A percentile compares a stretch with the other conserved stretches of the same genome.
phyloP scores from a whole-genome alignment of 768 basidiomycete species.

The Strobilomyces dryophilus region DNA sequence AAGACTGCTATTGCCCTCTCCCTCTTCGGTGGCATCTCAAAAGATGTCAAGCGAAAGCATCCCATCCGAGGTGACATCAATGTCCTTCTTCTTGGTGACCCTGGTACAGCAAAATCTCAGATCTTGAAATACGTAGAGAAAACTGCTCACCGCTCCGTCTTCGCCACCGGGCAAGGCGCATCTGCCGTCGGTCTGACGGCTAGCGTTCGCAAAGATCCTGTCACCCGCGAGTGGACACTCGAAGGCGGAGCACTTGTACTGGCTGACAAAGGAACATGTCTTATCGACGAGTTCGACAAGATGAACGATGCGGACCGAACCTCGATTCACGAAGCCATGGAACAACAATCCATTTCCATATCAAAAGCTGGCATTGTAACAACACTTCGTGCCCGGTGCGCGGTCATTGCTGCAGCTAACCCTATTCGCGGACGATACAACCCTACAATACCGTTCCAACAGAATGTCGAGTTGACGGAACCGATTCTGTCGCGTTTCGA shows the following conservation, averaged over 20 bases:
- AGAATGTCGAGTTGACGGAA: slow-evolving; percentile 98
- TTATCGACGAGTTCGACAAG: slow-evolving; percentile 99
- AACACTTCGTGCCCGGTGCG: slow-evolving; percentile 95
- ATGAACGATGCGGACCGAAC: slow-evolving; percentile 99
- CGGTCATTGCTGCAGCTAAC: slow-evolving; percentile 97
- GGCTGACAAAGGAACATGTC: slow-evolving; percentile 95
- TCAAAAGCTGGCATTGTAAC: slow-evolving; percentile 99
- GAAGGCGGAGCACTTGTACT: slow-evolving; percentile 98
- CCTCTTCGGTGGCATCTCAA: slow-evolving; percentile 89
- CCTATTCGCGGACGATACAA: slow-evolving; percentile 97
- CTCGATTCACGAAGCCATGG: slow-evolving; percentile 99
- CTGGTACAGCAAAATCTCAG: slow-evolving; percentile 98
- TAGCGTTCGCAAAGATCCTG: slow-evolving; percentile 96
- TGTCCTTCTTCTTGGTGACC: slow-evolving; percentile 92
- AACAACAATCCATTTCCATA: slow-evolving; percentile 98
- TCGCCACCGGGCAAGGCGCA: slow-evolving; percentile 97
- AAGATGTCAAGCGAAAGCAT: slow-evolving; percentile 96
- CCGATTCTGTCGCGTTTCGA: slow-evolving; percentile 98
- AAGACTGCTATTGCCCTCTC: slow-evolving; percentile 96
- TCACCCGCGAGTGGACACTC: slow-evolving; percentile 97
- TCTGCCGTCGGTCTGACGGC: slow-evolving; percentile 98
- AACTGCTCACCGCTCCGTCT: slow-evolving; percentile 95
- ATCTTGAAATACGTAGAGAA: slow-evolving; percentile 99
- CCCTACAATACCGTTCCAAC: slow-evolving; percentile 95
- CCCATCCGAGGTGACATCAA: slow-evolving; percentile 98